Evolutionary conservation across 2,329 filamentous ascomycete species (phyloP).

Genomic region (Aspergillus sp.): DNA sequence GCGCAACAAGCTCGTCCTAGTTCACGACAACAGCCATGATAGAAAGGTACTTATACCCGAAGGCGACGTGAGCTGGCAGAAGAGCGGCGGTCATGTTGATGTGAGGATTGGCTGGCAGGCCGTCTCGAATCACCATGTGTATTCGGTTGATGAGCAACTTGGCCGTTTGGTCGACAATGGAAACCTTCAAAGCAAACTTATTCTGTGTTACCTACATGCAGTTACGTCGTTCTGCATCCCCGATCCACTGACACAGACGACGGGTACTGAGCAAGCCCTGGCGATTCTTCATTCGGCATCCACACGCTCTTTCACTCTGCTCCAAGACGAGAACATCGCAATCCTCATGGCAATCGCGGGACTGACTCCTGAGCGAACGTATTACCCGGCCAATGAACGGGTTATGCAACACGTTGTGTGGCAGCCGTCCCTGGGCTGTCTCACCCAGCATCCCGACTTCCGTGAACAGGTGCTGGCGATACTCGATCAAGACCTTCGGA

Average conservation of each 20-base stretch:
- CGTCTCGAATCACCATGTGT: slow-evolving; percentile 40
- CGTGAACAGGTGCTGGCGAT: slow-evolving; percentile 36
- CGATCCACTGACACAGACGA: slow-evolving; percentile 35
- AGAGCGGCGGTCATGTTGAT: slow-evolving; percentile 28
- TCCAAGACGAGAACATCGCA: slow-evolving; percentile 37
- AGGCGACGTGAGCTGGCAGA: slow-evolving; percentile 29
- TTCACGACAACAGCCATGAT: slow-evolving; percentile 25
- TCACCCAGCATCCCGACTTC: slow-evolving; percentile 51
- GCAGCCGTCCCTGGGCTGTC: slow-evolving; percentile 37
- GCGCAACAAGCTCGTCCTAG: slow-evolving; percentile 50
- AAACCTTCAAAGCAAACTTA: slow-evolving; percentile 53
- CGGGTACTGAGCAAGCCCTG: slow-evolving; percentile 33
- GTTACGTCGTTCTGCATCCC: slow-evolving; percentile 34
- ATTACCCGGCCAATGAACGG: slow-evolving; percentile 38
- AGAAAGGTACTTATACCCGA: slow-evolving; percentile 43
- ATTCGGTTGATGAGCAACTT: slow-evolving; percentile 51
- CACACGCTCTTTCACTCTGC: slow-evolving; percentile 47
- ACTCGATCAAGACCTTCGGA: slow-evolving; percentile 31
- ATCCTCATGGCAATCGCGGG: slow-evolving; percentile 41
- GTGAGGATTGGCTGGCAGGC: slow-evolving; percentile 36
- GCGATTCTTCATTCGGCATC: slow-evolving; percentile 44
- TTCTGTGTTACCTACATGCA: slow-evolving; percentile 43
- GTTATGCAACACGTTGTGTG: slow-evolving; percentile 53
- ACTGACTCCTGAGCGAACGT: slow-evolving; percentile 46
- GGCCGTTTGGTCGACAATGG: slow-evolving; percentile 53